Evolutionary conservation across 2,329 filamentous ascomycete genomes (phyloP).

Genomic region (Raffaelea ambrosiae): DNA sequence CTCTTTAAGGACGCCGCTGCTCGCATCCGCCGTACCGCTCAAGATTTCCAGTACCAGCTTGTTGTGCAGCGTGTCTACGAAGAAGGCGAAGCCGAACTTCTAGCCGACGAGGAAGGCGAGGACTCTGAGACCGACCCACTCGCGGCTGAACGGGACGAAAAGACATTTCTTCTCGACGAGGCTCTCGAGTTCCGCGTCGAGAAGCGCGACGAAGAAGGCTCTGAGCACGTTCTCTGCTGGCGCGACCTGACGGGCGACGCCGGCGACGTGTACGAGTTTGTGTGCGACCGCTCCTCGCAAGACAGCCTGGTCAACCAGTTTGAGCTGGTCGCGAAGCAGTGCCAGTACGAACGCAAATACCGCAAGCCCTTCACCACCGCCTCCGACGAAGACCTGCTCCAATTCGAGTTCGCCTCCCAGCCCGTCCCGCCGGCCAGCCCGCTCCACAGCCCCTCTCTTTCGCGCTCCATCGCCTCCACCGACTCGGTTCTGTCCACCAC

Average conservation of each 20-base stretch:
- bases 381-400: constrained; percentile 67
- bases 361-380: constrained; percentile 71
- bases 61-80: constrained; percentile 95
- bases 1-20: constrained; percentile 97
- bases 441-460: constrained; percentile 48
- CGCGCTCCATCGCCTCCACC: constrained; percentile 46
- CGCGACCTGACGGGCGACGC: constrained; percentile 87
- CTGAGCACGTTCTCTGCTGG: constrained; percentile 87
- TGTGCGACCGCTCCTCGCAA: constrained; percentile 58
- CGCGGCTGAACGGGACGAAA: constrained; percentile 82
- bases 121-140: constrained; percentile 70
- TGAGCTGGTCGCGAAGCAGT: constrained; percentile 75
- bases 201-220: constrained; percentile 55
- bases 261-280: constrained; percentile 95
- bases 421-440: constrained; percentile 58
- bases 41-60: constrained; percentile 95
- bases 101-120: constrained; percentile 82
- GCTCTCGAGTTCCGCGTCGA: constrained; percentile 80
- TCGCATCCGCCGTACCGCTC: constrained; percentile 83
- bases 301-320: constrained; percentile 70
- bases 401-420: constrained; percentile 70
- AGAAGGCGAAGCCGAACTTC: constrained; percentile 86
- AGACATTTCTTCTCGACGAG: constrained; percentile 93
- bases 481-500: constrained; percentile 47
- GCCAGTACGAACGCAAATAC: constrained; percentile 96